Percentiles rank a stretch among this genome's conserved stretches.
These are phyloP conservation scores for Epichloe hybrida DNA, from an alignment of 2,329 filamentous ascomycete genomes.

Conservation along the genomic window DNA sequence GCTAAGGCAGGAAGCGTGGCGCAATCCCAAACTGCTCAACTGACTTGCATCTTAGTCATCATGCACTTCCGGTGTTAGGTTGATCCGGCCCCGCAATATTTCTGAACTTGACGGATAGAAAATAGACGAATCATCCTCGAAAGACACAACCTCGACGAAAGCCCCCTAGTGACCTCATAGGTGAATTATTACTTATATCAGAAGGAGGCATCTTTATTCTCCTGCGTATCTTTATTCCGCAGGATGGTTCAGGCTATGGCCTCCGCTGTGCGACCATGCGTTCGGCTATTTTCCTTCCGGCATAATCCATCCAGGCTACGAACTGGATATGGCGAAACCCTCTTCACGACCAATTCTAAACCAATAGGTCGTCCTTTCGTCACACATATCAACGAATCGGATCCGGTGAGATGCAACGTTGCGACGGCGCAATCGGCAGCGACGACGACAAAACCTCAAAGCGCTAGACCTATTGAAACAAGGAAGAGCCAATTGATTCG, in stretches of 20 bases:
- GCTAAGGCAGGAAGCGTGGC: slow-evolving; percentile 11
- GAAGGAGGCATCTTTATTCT: background rate
- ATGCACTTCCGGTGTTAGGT: background rate
- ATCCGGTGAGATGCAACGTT: slow-evolving; percentile 30
- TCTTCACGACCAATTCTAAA: slow-evolving; percentile 14
- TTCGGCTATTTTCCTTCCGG: slow-evolving; percentile 8
- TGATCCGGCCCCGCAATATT: background rate
- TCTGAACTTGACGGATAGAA: background rate
- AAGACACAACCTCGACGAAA: background rate
- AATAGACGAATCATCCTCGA: no score
- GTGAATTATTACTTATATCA: background rate
- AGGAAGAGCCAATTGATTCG: slow-evolving; percentile 82
- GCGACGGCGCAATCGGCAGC: slow-evolving; percentile 30
- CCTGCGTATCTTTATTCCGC: background rate
- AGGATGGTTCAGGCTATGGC: slow-evolving; percentile 12
- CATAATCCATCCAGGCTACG: background rate
- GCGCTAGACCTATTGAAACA: slow-evolving; percentile 71
- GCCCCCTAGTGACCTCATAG: background rate
- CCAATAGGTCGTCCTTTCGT: background rate
- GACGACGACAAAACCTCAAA: slow-evolving; percentile 59
- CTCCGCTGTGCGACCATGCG: slow-evolving; percentile 9
- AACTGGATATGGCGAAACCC: background rate
- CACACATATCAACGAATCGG: background rate
- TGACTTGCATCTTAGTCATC: background rate
- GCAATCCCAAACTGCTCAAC: slow-evolving; percentile 1